Percentiles rank a stretch among this genome's conserved stretches.
Evolutionary conservation across 441 rosid species (phyloP).

Genomic region (Gossypium lobatum): DNA sequence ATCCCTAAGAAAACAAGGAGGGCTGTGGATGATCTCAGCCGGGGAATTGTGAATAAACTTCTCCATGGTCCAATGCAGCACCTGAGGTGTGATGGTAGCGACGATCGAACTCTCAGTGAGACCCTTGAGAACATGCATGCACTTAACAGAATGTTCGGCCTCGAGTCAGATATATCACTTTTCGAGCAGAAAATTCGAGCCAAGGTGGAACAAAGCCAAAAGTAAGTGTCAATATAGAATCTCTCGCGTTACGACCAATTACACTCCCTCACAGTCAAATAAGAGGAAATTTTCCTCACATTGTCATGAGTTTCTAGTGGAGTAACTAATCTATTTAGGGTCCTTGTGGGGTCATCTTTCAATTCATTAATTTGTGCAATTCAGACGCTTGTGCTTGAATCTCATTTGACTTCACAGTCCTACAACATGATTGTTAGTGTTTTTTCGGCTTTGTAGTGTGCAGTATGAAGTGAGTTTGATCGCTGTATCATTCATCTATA

Average conservation of each 20-base stretch:
- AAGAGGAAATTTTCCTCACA: conserved; percentile 29
- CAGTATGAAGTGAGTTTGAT: conserved; percentile 20
- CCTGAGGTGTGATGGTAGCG: conserved; percentile 73
- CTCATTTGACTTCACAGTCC: not conserved
- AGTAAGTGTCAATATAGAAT: conserved; percentile 24
- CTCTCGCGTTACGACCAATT: not conserved
- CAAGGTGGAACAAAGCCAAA: conserved; percentile 53
- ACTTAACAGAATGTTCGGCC: conserved; percentile 84
- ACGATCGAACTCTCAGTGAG: conserved; percentile 64
- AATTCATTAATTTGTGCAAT: conserved; percentile 25
- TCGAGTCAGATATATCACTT: conserved; percentile 65
- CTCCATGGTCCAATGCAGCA: conserved; percentile 98
- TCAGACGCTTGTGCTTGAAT: conserved; percentile 16
- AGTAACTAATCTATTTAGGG: conserved; percentile 11
- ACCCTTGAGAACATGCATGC: conserved; percentile 95
- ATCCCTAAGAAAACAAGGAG: conserved; percentile 71
- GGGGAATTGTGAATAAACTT: conserved; percentile 77
- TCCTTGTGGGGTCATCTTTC: conserved; percentile 16
- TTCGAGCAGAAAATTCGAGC: conserved; percentile 80
- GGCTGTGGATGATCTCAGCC: conserved; percentile 80
- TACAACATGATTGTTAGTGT: not conserved
- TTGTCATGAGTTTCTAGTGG: conserved; percentile 14
- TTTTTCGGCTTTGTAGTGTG: conserved; percentile 21
- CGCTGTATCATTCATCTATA: conserved; percentile 7
- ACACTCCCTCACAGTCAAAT: conserved; percentile 21